These are phyloP conservation scores for Knufia petricola DNA, from an alignment of 2,329 filamentous ascomycete genomes.

Conservation along the genomic window DNA sequence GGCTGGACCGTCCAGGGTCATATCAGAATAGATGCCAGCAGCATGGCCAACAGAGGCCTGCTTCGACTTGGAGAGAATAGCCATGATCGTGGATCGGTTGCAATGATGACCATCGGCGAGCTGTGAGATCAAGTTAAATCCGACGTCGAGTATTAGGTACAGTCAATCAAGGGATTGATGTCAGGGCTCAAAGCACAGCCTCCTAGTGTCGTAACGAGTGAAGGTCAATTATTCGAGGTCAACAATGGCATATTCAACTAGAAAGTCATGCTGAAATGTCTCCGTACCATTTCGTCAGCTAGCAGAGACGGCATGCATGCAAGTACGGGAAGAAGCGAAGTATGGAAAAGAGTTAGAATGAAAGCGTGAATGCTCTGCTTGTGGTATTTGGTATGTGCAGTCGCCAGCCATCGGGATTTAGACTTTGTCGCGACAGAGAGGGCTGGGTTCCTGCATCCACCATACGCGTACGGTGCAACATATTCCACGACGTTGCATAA, in stretches of 20 bases:
- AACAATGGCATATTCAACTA: background rate
- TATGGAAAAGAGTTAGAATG: background rate
- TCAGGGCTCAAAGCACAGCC: constrained; percentile 5
- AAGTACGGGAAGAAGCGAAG: constrained; percentile 1
- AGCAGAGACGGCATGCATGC: background rate
- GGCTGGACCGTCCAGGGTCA: constrained; percentile 81
- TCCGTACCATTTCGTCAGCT: background rate
- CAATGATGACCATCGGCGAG: background rate
- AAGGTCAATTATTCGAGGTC: background rate
- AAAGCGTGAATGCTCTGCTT: background rate
- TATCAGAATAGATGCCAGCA: constrained; percentile 87
- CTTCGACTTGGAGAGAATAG: constrained; percentile 16
- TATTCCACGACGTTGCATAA: background rate
- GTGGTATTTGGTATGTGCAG: background rate
- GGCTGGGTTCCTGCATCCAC: constrained; percentile 5
- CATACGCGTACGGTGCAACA: background rate
- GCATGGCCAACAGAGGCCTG: constrained; percentile 53
- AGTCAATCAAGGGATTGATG: background rate
- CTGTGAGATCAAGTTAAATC: background rate
- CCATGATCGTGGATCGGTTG: constrained; percentile 13
- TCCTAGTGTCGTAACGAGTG: background rate
- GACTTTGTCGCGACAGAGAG: background rate
- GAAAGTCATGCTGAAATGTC: background rate
- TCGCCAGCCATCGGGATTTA: constrained; percentile 8
- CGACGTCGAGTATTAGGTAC: background rate